A percentile compares a stretch with the other conserved stretches of the same genome.
These are phyloP conservation scores for Corniculantispora saksenae DNA, from an alignment of 2,329 filamentous ascomycete species.

Conservation along the genomic window DNA sequence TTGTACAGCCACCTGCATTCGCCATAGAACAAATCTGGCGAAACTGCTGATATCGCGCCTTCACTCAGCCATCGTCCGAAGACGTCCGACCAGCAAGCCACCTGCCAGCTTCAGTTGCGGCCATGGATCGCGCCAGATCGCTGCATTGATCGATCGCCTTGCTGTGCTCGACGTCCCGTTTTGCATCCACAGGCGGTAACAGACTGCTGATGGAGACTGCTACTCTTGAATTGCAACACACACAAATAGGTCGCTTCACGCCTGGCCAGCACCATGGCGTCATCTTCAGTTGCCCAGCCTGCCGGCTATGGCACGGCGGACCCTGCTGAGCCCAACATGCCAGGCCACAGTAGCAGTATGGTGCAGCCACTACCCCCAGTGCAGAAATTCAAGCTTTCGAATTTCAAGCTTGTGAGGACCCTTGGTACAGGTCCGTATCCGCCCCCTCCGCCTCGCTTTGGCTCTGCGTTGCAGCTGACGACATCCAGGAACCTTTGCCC, in stretches of 20 bases:
- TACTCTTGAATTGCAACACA: background rate
- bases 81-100: background rate
- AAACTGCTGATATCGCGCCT: background rate
- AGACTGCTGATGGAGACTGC: background rate
- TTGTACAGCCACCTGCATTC: background rate
- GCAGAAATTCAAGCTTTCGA: slow-evolving; percentile 39
- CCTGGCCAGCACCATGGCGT: background rate
- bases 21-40: background rate
- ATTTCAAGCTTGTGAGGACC: slow-evolving; percentile 75
- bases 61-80: background rate
- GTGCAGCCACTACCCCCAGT: slow-evolving; percentile 29
- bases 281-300: slow-evolving; percentile 12
- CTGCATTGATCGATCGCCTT: slow-evolving; percentile 6
- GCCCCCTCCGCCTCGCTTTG: slow-evolving; percentile 9
- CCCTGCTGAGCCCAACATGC: background rate
- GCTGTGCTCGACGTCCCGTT: slow-evolving; percentile 1
- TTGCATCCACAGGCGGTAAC: background rate
- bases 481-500: slow-evolving; percentile 70
- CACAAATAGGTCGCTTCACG: background rate
- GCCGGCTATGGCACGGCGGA: background rate
- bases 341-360: background rate
- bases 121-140: slow-evolving; percentile 8
- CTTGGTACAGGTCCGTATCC: slow-evolving; percentile 66
- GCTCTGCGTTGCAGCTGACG: slow-evolving; percentile 1
- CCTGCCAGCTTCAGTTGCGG: background rate